Percentiles rank a stretch among this genome's conserved stretches.
phyloP scores from a whole-genome alignment of 2,329 filamentous ascomycete genomes.

The Calonectria pteridis region DNA sequence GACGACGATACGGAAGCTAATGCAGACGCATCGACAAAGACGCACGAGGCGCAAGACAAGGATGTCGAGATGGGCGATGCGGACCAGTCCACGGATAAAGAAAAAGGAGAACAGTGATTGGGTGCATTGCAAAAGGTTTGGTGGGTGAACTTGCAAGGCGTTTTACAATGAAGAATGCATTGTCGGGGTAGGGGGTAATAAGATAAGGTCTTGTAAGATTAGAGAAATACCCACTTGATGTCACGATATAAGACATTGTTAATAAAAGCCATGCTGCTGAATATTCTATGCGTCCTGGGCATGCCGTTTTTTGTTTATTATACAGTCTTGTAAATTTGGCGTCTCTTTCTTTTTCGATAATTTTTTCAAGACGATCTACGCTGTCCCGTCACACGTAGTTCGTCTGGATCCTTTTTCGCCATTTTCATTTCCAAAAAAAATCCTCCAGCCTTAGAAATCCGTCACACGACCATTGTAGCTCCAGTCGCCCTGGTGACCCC shows the following conservation, averaged over 20 bases:
- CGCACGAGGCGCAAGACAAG: slow-evolving; percentile 32
- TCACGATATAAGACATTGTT: slow-evolving; percentile 30
- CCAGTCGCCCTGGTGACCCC: slow-evolving; percentile 84
- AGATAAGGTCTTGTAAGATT: slow-evolving; percentile 38
- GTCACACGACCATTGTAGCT: slow-evolving; percentile 96
- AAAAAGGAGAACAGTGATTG: slow-evolving; percentile 31
- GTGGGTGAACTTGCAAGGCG: slow-evolving; percentile 32
- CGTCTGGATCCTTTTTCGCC: neutral
- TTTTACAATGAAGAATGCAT: slow-evolving; percentile 42
- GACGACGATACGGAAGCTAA: slow-evolving; percentile 34
- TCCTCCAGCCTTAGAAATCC: slow-evolving; percentile 72
- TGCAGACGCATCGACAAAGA: slow-evolving; percentile 14
- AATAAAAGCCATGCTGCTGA: slow-evolving; percentile 20
- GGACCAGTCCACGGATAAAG: slow-evolving; percentile 29
- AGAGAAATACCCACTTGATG: slow-evolving; percentile 44
- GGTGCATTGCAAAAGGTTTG: slow-evolving; percentile 26
- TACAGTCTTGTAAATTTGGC: slow-evolving; percentile 36
- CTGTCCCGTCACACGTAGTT: neutral
- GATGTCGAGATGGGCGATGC: slow-evolving; percentile 51
- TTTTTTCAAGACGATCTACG: neutral
- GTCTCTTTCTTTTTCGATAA: neutral
- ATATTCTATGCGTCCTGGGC: slow-evolving; percentile 1
- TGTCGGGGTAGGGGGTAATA: slow-evolving; percentile 28
- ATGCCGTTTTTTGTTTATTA: slow-evolving; percentile 25
- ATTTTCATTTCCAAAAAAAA: neutral